Conservation (phyloP, 192 early-diverging fungal species). For the Geranomyces variabilis region DNA sequence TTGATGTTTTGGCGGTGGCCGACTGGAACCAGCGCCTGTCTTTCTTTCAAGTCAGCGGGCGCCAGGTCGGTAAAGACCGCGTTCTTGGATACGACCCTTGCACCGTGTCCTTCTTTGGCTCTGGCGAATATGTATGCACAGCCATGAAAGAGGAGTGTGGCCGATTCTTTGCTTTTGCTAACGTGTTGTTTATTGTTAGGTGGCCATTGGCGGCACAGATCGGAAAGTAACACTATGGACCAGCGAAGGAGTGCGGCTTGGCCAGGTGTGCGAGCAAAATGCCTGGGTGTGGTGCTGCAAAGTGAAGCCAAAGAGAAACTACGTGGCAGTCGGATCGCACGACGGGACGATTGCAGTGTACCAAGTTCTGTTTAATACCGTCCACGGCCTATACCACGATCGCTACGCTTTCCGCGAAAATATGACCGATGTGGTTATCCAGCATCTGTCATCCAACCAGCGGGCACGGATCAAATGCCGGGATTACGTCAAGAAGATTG, state of each 20-base stretch:
- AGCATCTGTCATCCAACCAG: slow-evolving; percentile 55
- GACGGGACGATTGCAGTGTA: slow-evolving; percentile 58
- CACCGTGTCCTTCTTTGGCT: slow-evolving; percentile 48
- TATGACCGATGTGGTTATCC: slow-evolving; percentile 68
- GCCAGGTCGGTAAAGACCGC: slow-evolving; percentile 64
- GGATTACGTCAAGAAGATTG: slow-evolving; percentile 65
- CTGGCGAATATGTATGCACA: slow-evolving; percentile 46
- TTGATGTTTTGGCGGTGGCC: slow-evolving; percentile 54
- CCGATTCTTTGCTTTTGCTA: too few relatives aligned
- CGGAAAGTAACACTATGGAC: slow-evolving; percentile 62
- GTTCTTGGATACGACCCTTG: slow-evolving; percentile 55
- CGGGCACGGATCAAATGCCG: slow-evolving; percentile 61
- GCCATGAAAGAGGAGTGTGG: too few relatives aligned
- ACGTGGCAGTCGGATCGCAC: slow-evolving; percentile 57
- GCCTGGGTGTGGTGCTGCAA: slow-evolving; percentile 61
- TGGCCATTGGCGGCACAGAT: slow-evolving; percentile 58
- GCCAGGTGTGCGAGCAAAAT: slow-evolving; percentile 49
- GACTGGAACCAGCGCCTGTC: slow-evolving; percentile 63
- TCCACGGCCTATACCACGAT: slow-evolving; percentile 62
- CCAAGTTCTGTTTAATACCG: slow-evolving; percentile 59
- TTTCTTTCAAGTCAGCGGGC: slow-evolving; percentile 58
- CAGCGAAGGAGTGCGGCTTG: slow-evolving; percentile 54
- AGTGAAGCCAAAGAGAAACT: slow-evolving; percentile 50
- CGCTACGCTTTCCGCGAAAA: slow-evolving; percentile 61
- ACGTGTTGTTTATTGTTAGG: not conserved